phyloP scores from a whole-genome alignment of 208 protist species.

The Wallacemonas sp. region DNA sequence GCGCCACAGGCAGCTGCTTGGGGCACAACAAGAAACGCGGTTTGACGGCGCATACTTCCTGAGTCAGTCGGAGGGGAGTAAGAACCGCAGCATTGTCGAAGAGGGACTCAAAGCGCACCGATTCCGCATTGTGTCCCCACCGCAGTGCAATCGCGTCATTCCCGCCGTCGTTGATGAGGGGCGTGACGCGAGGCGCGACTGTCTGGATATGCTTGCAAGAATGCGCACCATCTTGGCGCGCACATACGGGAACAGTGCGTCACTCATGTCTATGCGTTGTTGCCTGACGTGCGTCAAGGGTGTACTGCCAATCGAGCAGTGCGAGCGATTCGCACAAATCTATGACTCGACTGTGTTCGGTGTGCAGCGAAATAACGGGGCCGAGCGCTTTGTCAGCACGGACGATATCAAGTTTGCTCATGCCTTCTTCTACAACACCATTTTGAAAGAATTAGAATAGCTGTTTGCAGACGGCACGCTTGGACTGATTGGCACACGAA shows the following conservation, averaged over 20 bases:
- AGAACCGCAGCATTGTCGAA: slow-evolving; percentile 65
- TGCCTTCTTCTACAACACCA: slow-evolving; percentile 86
- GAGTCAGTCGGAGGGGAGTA: slow-evolving; percentile 43
- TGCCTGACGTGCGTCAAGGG: slow-evolving; percentile 81
- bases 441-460: slow-evolving; percentile 79
- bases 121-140: slow-evolving; percentile 59
- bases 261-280: slow-evolving; percentile 88
- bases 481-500: too few relatives aligned
- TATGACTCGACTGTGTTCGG: slow-evolving; percentile 85
- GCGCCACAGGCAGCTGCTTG: slow-evolving; percentile 49
- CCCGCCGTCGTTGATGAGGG: slow-evolving; percentile 68
- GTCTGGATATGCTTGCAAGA: slow-evolving; percentile 73
- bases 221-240: slow-evolving; percentile 52
- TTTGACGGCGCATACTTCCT: slow-evolving; percentile 83
- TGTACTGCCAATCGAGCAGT: slow-evolving; percentile 53
- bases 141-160: slow-evolving; percentile 61
- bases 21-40: slow-evolving; percentile 65
- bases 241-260: slow-evolving; percentile 58
- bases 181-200: slow-evolving; percentile 69
- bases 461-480: background rate
- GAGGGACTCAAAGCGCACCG: slow-evolving; percentile 65
- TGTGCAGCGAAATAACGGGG: slow-evolving; percentile 59
- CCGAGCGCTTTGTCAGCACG: slow-evolving; percentile 51
- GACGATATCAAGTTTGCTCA: slow-evolving; percentile 91
- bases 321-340: slow-evolving; percentile 73